phyloP scores from a whole-genome alignment of 345 rosid genomes.

The Gossypium anomalum region DNA sequence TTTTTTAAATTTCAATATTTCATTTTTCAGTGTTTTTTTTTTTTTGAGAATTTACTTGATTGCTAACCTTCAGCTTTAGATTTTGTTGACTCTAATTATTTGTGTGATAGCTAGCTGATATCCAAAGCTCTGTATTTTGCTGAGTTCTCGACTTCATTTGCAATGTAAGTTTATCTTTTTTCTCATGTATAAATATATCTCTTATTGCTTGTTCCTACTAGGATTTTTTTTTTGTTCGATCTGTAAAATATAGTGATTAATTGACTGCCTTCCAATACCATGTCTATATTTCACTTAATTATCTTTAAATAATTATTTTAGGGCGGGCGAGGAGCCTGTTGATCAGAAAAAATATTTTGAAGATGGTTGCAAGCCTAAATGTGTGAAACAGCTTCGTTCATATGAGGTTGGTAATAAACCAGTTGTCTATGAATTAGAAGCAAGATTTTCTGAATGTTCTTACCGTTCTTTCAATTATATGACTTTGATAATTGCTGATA shows the following conservation, averaged over 20 bases:
- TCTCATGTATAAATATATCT: not conserved
- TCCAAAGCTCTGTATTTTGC: not conserved
- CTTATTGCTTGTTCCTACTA: not conserved
- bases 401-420: constrained; percentile 38
- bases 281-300: not conserved
- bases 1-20: not conserved
- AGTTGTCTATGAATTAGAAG: not conserved
- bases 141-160: not conserved
- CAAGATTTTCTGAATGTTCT: not conserved
- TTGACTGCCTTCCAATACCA: not conserved
- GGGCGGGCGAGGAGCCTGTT: constrained; percentile 66
- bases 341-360: constrained; percentile 55
- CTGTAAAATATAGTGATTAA: not conserved
- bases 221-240: not conserved
- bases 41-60: not conserved
- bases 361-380: constrained; percentile 66
- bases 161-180: constrained; percentile 2
- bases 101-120: not conserved
- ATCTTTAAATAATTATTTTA: constrained; percentile 7
- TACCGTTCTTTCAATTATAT: not conserved
- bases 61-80: not conserved
- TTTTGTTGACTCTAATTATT: not conserved
- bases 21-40: not conserved
- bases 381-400: constrained; percentile 45
- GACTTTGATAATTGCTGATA: not conserved